These are phyloP conservation scores for Mycena sanguinolenta DNA, from an alignment of 768 basidiomycete species.

Conservation along the genomic window DNA sequence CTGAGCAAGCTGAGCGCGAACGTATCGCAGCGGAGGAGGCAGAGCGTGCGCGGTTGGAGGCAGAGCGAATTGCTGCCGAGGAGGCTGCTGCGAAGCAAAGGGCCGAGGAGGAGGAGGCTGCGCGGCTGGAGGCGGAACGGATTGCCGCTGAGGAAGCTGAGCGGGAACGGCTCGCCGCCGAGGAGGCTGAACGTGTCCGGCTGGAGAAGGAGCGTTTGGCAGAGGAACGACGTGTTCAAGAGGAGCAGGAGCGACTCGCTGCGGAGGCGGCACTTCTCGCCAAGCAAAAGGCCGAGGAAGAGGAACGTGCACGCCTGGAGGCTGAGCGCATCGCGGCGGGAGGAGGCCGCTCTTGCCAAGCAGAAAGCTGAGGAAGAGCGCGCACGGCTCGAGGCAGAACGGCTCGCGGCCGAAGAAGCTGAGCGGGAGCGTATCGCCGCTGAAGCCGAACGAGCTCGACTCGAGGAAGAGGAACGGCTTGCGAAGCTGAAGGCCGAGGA, in stretches of 20 bases:
- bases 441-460: not conserved
- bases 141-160: not conserved
- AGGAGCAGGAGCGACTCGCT: slow-evolving; percentile 1
- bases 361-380: not conserved
- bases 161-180: not conserved
- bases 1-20: not conserved
- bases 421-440: not conserved
- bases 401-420: not conserved
- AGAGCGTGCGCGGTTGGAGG: not conserved
- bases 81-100: not conserved
- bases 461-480: not conserved
- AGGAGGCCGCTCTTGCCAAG: not conserved
- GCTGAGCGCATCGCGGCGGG: not conserved
- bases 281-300: slow-evolving; percentile 9
- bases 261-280: slow-evolving; percentile 4
- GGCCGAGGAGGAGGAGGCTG: not conserved
- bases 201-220: not conserved
- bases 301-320: not conserved
- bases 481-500: not conserved
- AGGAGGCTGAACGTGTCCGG: slow-evolving; percentile 5
- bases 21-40: not conserved
- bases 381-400: not conserved
- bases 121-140: not conserved
- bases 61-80: not conserved
- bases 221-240: slow-evolving; percentile 1